A percentile compares a stretch with the other conserved stretches of the same genome.
Conservation (phyloP, 164 flowering plant species). For the Tinospora cordifolia region DNA sequence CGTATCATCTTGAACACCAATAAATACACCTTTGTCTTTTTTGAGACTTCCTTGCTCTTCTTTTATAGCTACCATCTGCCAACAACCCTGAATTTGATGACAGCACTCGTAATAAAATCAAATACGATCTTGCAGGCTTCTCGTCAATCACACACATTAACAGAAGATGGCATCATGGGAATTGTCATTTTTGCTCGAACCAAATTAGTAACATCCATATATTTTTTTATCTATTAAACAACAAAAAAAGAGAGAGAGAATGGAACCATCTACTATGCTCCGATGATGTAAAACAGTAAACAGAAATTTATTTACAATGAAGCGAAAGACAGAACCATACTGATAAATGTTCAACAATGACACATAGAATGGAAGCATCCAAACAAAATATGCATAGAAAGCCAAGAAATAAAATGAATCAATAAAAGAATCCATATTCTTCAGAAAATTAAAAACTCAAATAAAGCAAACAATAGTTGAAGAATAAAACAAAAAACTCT, state of each 20-base stretch:
- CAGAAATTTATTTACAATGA: neutral
- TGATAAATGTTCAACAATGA: neutral
- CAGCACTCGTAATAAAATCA: neutral
- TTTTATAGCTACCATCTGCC: constrained; percentile 10
- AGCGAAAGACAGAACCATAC: neutral
- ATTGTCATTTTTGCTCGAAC: no score
- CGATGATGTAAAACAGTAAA: neutral
- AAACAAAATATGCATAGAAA: no score
- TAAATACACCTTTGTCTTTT: constrained; percentile 40
- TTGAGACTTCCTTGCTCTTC: constrained; percentile 13
- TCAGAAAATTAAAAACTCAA: no score
- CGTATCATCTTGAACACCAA: constrained; percentile 41
- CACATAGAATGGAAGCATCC: neutral
- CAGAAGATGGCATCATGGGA: no score
- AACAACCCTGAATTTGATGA: constrained; percentile 19
- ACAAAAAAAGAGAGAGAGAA: no score
- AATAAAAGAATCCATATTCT: no score
- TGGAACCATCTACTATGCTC: neutral
- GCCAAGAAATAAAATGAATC: neutral
- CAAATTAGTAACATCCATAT: no score
- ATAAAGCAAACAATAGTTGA: no score
- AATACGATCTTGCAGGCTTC: neutral
- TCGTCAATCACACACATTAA: neutral
- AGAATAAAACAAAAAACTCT: no score
- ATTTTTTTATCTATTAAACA: no score